phyloP scores from a whole-genome alignment of 2,329 filamentous ascomycete species.

The Claviceps sp. region DNA sequence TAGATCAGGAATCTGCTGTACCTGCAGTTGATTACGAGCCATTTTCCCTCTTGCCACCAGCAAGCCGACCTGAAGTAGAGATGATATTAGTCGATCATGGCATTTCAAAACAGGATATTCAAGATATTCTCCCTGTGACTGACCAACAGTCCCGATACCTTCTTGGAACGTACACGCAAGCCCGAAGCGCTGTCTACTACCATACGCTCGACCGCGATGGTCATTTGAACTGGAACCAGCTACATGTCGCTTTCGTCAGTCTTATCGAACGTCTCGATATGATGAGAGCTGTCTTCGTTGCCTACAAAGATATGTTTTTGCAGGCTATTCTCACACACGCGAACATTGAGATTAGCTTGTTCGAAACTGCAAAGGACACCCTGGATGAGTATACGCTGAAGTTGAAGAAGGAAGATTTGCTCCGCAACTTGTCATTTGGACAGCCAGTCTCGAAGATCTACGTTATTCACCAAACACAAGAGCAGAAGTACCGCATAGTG shows the following conservation, averaged over 20 bases:
- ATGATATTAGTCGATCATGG: background rate
- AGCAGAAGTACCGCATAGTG: background rate
- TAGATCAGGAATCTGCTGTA: background rate
- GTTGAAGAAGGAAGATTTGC: slow-evolving; percentile 1
- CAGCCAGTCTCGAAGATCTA: background rate
- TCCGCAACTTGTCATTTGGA: background rate
- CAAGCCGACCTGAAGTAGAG: background rate
- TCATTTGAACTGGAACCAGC: background rate
- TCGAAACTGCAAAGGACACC: background rate
- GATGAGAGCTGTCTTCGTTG: slow-evolving; percentile 2
- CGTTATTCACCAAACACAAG: background rate
- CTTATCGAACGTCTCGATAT: slow-evolving; percentile 1
- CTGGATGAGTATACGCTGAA: slow-evolving; percentile 1
- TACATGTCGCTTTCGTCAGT: background rate
- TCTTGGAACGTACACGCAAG: slow-evolving; percentile 1
- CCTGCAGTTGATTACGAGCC: background rate
- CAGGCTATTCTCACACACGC: background rate
- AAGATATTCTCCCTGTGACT: slow-evolving; percentile 1
- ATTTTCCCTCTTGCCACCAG: slow-evolving; percentile 2
- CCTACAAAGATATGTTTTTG: slow-evolving; percentile 2
- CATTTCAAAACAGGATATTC: background rate
- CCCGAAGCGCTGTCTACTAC: slow-evolving; percentile 3
- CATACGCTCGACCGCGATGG: slow-evolving; percentile 1
- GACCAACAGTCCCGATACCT: slow-evolving; percentile 3
- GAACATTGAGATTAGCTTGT: background rate